Base-by-base conservation (phyloP, 352 stramenopile species). In the Phytophthora tubulina region DNA sequence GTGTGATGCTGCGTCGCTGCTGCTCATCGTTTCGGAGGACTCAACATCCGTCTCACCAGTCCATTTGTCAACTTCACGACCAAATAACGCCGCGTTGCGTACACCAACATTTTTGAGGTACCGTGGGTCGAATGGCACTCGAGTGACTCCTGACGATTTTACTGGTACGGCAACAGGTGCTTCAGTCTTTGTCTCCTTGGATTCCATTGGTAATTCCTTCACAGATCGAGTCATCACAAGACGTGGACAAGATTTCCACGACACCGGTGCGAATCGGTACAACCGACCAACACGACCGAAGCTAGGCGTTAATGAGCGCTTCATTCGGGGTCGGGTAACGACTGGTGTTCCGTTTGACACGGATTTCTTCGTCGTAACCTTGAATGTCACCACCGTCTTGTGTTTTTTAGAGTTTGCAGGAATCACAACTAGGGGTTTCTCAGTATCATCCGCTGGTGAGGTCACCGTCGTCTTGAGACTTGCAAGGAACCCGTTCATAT, bases 31-130 rank as follows among this genome's bases (percentile, higher is more conserved):
- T 41, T 86, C 76, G 14, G 72, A 74, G 4, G 61, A 84, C 54
- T 85, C 81, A n/a, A 82, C 61, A 53, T 79, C 78, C 68, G 75
- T 88, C 53, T 85, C 81, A 4, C 80, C 75, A 33, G 51, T 69
- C 88, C 88, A 96, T 55, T 91, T 88, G 42, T 89, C 77, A 45
- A 96, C 85, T 13, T 88, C 73, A 4, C 78, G 82, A 31, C 84
- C 85, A 45, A 91, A 93, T 15, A 96, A 55, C 30, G 76, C 78
- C 0, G 77, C 81, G 44, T 87, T 90, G 56, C 86, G 87, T 27
- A 91, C 82, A 27, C 84, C 88, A 54, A 90, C 77, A 14, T 84
- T 85, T 44, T 85, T 82, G 15, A 93, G 60, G 35, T 82, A 75
- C 14, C 75, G 76, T 0, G 80, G 85, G 30, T 92, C 84, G 57